phyloP scores from a whole-genome alignment of 208 protist genomes.

The Endotrypanum monterogeii region DNA sequence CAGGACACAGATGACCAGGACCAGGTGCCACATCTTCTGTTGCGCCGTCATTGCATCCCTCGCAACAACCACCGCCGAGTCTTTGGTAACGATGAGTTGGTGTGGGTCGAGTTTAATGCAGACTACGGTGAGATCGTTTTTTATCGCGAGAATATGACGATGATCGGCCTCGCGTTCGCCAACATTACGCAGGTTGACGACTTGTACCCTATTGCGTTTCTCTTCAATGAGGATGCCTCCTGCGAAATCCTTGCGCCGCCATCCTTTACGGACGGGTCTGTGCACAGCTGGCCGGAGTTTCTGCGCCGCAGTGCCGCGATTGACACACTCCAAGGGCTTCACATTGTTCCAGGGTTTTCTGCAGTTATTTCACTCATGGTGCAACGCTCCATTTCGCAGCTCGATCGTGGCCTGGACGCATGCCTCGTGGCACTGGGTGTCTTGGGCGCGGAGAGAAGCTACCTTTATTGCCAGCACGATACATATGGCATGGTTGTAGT shows the following conservation, averaged over 20 bases:
- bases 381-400: constrained; percentile 56
- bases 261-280: constrained; percentile 47
- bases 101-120: constrained; percentile 91
- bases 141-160: constrained; percentile 84
- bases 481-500: constrained; percentile 85
- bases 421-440: constrained; percentile 77
- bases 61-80: constrained; percentile 74
- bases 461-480: constrained; percentile 78
- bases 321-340: constrained; percentile 79
- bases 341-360: constrained; percentile 66
- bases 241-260: constrained; percentile 81
- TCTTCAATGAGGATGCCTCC: constrained; percentile 88
- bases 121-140: constrained; percentile 85
- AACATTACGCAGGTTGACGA: constrained; percentile 74
- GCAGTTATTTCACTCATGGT: constrained; percentile 69
- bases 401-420: constrained; percentile 68
- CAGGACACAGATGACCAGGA: constrained; percentile 90
- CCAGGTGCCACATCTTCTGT: constrained; percentile 78
- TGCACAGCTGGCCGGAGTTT: constrained; percentile 49
- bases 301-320: constrained; percentile 74
- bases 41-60: constrained; percentile 72
- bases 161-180: constrained; percentile 87
- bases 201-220: constrained; percentile 86
- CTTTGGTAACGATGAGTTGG: constrained; percentile 83
- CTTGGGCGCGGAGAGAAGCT: constrained; percentile 85